Percentiles rank a stretch among this genome's conserved stretches.
phyloP scores from a whole-genome alignment of 2,329 filamentous ascomycete genomes.

The Dactylella cylindrospora region DNA sequence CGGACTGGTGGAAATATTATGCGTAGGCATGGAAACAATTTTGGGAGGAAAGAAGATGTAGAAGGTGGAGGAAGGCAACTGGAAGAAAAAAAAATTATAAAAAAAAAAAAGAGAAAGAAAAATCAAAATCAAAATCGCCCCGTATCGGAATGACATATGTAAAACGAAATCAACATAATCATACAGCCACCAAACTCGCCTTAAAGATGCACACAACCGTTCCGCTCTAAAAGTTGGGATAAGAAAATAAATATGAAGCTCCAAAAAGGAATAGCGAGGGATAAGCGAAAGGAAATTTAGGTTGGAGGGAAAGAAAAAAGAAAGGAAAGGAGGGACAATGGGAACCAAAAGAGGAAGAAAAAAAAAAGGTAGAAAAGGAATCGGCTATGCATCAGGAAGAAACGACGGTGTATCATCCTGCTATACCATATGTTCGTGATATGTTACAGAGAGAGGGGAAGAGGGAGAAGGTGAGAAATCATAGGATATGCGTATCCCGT shows the following conservation, averaged over 20 bases:
- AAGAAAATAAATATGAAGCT: constrained; percentile 44
- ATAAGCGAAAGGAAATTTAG: too few relatives aligned
- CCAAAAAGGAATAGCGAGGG: constrained; percentile 22
- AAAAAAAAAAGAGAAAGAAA: constrained; percentile 48
- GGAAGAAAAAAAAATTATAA: constrained; percentile 19
- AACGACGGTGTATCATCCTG: constrained; percentile 16
- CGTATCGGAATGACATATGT: constrained; percentile 52
- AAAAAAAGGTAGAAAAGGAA: constrained; percentile 10
- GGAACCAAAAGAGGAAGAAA: constrained; percentile 19
- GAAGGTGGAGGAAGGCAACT: constrained; percentile 7
- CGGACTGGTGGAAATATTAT: too few relatives aligned
- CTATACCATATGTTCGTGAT: constrained; percentile 19
- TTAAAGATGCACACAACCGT: constrained; percentile 44
- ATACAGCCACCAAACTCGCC: constrained; percentile 45
- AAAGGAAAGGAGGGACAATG: constrained; percentile 20
- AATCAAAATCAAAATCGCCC: constrained; percentile 51
- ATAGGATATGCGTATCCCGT: too few relatives aligned
- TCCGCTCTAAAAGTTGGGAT: constrained; percentile 44
- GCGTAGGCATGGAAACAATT: too few relatives aligned
- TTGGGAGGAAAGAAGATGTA: neutral
- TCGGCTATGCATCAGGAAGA: constrained; percentile 31
- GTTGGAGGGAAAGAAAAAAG: constrained; percentile 27
- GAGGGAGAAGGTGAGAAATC: neutral
- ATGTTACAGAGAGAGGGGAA: constrained; percentile 32
- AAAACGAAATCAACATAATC: constrained; percentile 47